These are phyloP conservation scores for Lipomyces orientalis DNA, from an alignment of 805 yeast genomes.

Conservation along the genomic window DNA sequence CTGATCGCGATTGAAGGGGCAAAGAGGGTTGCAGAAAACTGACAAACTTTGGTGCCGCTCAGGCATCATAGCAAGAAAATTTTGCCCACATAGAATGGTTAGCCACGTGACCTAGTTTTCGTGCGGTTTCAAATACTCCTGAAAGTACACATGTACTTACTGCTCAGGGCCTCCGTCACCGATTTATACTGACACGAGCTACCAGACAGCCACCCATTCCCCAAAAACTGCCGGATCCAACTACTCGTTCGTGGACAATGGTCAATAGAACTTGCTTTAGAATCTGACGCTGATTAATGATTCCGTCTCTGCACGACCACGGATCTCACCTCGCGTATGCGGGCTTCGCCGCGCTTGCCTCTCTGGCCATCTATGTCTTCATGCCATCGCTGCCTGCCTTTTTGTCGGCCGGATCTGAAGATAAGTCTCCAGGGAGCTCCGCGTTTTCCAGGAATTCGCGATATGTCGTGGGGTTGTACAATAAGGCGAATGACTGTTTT, in stretches of 20 bases:
- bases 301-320: slow-evolving; percentile 20
- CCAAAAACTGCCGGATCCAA: background rate
- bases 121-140: background rate
- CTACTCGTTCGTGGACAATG: background rate
- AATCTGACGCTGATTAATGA: background rate
- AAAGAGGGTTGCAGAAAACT: background rate
- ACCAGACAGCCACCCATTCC: background rate
- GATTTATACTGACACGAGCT: background rate
- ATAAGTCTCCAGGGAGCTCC: slow-evolving; percentile 11
- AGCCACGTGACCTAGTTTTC: background rate
- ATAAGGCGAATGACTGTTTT: slow-evolving; percentile 86
- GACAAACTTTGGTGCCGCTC: slow-evolving; percentile 1
- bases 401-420: slow-evolving; percentile 13
- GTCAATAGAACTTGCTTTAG: background rate
- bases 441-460: slow-evolving; percentile 31
- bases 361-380: slow-evolving; percentile 45
- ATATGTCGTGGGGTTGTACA: slow-evolving; percentile 80
- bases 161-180: background rate
- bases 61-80: background rate
- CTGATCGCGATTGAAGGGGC: background rate
- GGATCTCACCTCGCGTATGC: slow-evolving; percentile 22
- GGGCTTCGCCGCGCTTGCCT: slow-evolving; percentile 22
- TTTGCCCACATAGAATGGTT: background rate
- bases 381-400: slow-evolving; percentile 42
- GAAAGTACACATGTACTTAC: background rate